These are phyloP conservation scores for Russula compacta DNA, from an alignment of 768 basidiomycete genomes.

Conservation along the genomic window DNA sequence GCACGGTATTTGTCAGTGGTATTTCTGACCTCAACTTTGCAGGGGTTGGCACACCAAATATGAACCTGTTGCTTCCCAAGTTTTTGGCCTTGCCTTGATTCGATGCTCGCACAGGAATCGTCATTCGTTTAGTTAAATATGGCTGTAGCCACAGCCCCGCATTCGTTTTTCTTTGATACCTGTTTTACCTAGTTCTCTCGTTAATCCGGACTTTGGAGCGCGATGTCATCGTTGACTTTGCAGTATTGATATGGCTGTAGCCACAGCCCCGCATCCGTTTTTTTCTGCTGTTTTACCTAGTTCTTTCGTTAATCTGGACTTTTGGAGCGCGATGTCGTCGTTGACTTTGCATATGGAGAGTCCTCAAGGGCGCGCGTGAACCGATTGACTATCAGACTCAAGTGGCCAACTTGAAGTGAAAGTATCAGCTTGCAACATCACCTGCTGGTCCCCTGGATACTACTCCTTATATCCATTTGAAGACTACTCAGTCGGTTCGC, in stretches of 20 bases:
- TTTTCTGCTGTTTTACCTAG: background rate
- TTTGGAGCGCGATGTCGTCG: background rate
- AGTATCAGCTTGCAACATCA: too few relatives aligned
- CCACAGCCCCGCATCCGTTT: background rate
- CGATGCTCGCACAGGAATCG: background rate
- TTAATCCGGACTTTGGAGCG: background rate
- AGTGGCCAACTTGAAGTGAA: too few relatives aligned
- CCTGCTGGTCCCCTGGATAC: too few relatives aligned
- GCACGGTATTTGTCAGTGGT: background rate
- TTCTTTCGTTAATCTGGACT: background rate
- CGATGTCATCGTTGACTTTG: background rate
- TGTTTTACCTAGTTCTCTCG: background rate
- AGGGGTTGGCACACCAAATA: conserved; percentile 10
- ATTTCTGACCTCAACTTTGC: background rate
- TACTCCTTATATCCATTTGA: too few relatives aligned
- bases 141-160: background rate
- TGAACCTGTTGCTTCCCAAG: background rate
- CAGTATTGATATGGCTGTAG: background rate
- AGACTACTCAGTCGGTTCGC: too few relatives aligned
- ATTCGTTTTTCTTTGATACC: background rate
- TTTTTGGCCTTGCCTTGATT: background rate
- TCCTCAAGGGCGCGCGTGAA: too few relatives aligned
- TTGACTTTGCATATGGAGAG: too few relatives aligned
- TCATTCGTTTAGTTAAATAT: background rate
- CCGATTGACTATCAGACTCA: too few relatives aligned